Evolutionary conservation across 225 moss, liverwort and hornwort species (phyloP), one percentile per base, ranked within the genome.

Genomic region (Climacium dendroides): DNA sequence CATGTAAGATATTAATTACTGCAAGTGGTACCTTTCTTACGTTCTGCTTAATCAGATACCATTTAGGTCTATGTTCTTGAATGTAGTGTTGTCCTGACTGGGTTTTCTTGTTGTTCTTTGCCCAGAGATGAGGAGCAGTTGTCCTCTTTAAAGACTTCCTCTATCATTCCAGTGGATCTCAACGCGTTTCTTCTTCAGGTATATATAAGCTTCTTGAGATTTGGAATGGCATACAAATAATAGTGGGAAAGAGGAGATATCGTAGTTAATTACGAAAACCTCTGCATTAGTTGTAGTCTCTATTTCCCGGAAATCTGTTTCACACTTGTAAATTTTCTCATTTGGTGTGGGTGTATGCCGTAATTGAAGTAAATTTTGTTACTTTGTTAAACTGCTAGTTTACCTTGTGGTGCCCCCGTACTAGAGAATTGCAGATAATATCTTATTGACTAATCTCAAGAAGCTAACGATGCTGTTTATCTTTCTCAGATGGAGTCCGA

Each of bases 121-220:
- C 80, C 55, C 86, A 90, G 92, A 64, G 89, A 93, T 79, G 90
- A 81, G 48, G 78, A 69, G 70, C 86, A 93, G 55, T 95, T 96
- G 53, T 86, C 90, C 29, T 91, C 97, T 32, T 83, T 95, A 23
- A 89, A 94, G 78, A 96, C 97, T 25, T 91, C 96, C 30, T 89
- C 74, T 28, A 89, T 97, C 79, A 76, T 97, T 80, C 97, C 97
- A 23, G 90, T 90, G 60, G 97, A 97, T 84, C 85, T 97, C 64
- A 97, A 96, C 62, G 93, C 96, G 19, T 91, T 89, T 29, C 91
- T 97, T 81, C 95, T 92, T 89, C 97, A 90, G 92, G 92, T 92
- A 63, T 34, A n/a, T 72, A 34, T 58, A 32, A 30, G 66, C n/a
- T 78, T n/a, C 57, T 80, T 50, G 73, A 80, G 41, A 32, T 63